Base-by-base conservation (phyloP, 2,329 filamentous ascomycete species). In the Ophiostoma sp. region DNA sequence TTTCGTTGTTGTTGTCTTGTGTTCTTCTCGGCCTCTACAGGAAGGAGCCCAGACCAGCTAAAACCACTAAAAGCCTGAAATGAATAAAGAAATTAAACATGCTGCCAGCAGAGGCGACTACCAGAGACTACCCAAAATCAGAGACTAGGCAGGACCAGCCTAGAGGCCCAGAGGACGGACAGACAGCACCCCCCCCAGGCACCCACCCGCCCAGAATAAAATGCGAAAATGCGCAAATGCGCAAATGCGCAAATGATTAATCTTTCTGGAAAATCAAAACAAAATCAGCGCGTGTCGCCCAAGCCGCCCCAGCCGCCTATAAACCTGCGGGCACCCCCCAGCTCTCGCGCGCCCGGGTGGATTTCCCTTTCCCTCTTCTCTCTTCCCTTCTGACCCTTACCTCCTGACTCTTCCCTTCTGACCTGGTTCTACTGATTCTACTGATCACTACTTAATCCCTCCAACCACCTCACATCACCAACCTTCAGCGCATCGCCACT, bases 201-300 rank as follows among this genome's bases (percentile, higher is more conserved):
- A 27, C 27, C 55, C 27, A 60, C n/a, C 14, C 55, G 42, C 42
- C 42, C 42, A 6, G 42, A 60, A 60, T 60, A 27, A 38, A 60
- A 38, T 18, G 52, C 52, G 52, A 8, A 18, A 44, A 12, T 8
- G 49, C 49, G 16, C n/a, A n/a, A 52, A n/a, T n/a, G n/a, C n/a
- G n/a, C n/a, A n/a, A 16, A 16, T n/a, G 12, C 36, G 18, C 16
- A 42, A 42, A 41, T 42, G 60, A 63, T 42, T 42, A 38, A 27
- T 27, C 27, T 27, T 27, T 27, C n/a, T 27, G 38, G 36, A 66
- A 60, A 55, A 55, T 52, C 52, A 70, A 66, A 67, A 64, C 38
- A 44, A 72, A 72, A 72, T 72, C 71, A 72, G 71, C 71, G 71
- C 71, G 71, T 72, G 68, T 62, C n/a, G 40, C 64, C 66, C 69